These are phyloP conservation scores for Populus tremula DNA, from an alignment of 345 rosid genomes.

Conservation along the genomic window DNA sequence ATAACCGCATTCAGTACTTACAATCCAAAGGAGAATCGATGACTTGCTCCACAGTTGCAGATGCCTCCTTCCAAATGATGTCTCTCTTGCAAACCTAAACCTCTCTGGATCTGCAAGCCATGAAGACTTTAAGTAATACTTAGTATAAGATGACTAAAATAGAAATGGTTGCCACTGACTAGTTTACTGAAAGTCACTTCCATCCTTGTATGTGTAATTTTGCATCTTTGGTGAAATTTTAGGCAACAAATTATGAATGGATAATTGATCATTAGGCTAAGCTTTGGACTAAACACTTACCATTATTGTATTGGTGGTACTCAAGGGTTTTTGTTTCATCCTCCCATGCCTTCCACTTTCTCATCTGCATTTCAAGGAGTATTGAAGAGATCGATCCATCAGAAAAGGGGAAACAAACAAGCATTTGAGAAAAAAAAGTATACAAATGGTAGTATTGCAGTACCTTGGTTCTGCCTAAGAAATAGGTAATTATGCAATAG, in stretches of 20 bases:
- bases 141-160: neutral
- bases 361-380: slow-evolving; percentile 56
- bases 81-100: slow-evolving; percentile 91
- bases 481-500: slow-evolving; percentile 60
- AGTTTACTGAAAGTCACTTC: neutral
- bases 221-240: neutral
- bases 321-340: slow-evolving; percentile 73
- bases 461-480: slow-evolving; percentile 74
- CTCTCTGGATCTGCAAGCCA: slow-evolving; percentile 72
- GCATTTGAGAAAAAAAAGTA: neutral
- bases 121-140: neutral
- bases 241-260: neutral
- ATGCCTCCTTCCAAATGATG: slow-evolving; percentile 92
- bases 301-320: slow-evolving; percentile 73
- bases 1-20: slow-evolving; percentile 22
- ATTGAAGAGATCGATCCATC: neutral
- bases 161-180: neutral
- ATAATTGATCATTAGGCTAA: neutral
- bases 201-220: neutral
- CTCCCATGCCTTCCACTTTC: slow-evolving; percentile 89
- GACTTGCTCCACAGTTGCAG: slow-evolving; percentile 60
- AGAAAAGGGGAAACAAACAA: neutral
- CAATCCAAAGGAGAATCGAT: slow-evolving; percentile 65
- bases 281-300: slow-evolving; percentile 29
- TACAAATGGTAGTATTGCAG: neutral